A percentile compares a stretch with the other conserved stretches of the same genome.
Evolutionary conservation across 2,329 filamentous ascomycete genomes (phyloP).

Genomic region (Ambrosiella xylebori): DNA sequence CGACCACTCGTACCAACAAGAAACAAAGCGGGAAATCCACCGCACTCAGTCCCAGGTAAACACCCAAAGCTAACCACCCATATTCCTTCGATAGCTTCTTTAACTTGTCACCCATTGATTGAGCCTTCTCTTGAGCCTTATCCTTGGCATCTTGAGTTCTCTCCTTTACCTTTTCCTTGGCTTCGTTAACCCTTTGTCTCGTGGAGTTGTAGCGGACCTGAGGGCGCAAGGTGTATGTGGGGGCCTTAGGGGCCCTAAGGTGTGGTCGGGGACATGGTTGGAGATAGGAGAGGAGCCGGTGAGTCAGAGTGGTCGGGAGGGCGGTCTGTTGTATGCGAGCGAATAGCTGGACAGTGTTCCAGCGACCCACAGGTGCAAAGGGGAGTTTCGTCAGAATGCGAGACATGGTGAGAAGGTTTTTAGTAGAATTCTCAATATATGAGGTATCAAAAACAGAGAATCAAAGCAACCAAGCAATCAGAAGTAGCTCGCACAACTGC

Average conservation of each 20-base stretch:
- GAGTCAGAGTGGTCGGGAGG: not conserved
- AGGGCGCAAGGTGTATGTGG: not conserved
- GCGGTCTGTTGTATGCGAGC: not conserved
- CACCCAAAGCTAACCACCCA: conserved; percentile 82
- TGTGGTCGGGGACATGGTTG: not conserved
- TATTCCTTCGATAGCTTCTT: conserved; percentile 82
- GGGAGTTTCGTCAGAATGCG: conserved; percentile 2
- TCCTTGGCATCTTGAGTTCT: conserved; percentile 10
- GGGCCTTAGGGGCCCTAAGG: not conserved
- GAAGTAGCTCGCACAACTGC: not conserved
- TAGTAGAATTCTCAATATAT: not conserved
- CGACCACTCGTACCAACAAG: conserved; percentile 63
- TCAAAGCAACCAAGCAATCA: not conserved
- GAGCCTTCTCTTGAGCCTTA: conserved; percentile 3
- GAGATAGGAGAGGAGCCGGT: not conserved
- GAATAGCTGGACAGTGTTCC: not conserved
- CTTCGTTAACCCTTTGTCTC: conserved; percentile 4
- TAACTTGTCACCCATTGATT: conserved; percentile 50
- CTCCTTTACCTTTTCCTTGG: conserved; percentile 6
- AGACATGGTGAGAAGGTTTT: not conserved
- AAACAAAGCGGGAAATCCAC: conserved; percentile 95
- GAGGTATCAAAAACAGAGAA: too few relatives aligned
- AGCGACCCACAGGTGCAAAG: not conserved
- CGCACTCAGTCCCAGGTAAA: conserved; percentile 68
- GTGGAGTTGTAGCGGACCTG: conserved; percentile 5